phyloP scores from a whole-genome alignment of 352 stramenopile species.

The Phytopythium sindhum region DNA sequence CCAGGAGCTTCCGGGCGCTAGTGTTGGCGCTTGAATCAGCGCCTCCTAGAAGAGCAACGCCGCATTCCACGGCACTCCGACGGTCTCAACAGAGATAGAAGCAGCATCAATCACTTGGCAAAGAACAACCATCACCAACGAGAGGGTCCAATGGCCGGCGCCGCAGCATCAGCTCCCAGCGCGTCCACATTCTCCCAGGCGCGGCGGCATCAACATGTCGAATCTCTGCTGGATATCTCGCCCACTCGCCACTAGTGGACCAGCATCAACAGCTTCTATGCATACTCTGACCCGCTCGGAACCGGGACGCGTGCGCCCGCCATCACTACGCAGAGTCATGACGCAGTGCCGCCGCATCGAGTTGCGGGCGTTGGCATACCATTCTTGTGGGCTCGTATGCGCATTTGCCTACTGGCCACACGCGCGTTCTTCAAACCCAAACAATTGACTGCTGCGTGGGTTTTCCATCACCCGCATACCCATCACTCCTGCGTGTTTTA shows the following conservation, averaged over 20 bases:
- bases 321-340: no score
- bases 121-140: background rate
- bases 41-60: background rate
- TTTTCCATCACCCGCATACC: background rate
- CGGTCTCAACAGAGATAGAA: background rate
- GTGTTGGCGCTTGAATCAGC: background rate
- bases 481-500: conserved; percentile 1
- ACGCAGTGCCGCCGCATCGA: no score
- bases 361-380: background rate
- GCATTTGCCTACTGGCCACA: conserved; percentile 6
- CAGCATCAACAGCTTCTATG: background rate
- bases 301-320: no score
- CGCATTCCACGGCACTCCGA: background rate
- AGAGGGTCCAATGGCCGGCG: background rate
- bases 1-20: background rate
- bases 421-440: conserved; percentile 1
- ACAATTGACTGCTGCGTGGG: background rate
- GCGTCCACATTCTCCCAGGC: background rate
- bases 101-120: background rate
- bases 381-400: background rate
- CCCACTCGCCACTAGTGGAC: background rate
- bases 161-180: background rate
- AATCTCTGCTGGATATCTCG: background rate
- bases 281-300: background rate
- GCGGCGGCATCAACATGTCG: background rate